These are phyloP conservation scores for Kodamaea ohmeri DNA, from an alignment of 1,139 yeast species.

Conservation along the genomic window DNA sequence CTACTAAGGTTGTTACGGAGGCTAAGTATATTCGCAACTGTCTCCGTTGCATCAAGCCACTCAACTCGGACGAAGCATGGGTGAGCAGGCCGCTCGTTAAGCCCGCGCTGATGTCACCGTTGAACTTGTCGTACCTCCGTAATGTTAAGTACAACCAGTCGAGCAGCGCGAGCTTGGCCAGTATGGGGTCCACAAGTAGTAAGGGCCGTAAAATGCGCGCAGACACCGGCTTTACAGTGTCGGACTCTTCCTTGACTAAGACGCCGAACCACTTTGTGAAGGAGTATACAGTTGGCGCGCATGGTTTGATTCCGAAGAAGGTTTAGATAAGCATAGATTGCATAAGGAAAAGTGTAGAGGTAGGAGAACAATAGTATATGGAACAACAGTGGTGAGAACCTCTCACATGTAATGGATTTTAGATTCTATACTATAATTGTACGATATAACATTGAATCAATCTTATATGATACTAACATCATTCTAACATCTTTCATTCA, in stretches of 20 bases:
- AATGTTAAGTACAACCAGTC: constrained; percentile 21
- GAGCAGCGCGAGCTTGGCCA: constrained; percentile 21
- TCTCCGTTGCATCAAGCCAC: constrained; percentile 55
- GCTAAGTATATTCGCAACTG: constrained; percentile 52
- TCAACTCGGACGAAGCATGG: constrained; percentile 55
- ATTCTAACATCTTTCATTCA: neutral
- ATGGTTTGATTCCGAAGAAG: constrained; percentile 38
- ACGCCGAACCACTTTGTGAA: constrained; percentile 39
- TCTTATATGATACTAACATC: no score
- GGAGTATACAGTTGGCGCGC: constrained; percentile 42
- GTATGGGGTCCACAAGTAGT: constrained; percentile 16
- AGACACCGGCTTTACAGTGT: constrained; percentile 18
- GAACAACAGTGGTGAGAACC: no score
- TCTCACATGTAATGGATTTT: no score
- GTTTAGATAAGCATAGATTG: neutral
- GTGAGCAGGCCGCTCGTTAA: constrained; percentile 47
- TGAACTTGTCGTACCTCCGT: constrained; percentile 25
- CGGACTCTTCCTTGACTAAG: constrained; percentile 31
- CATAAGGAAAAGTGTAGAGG: neutral
- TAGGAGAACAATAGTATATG: no score
- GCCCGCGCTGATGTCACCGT: constrained; percentile 39
- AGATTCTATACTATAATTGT: no score
- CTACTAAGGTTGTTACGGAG: constrained; percentile 36
- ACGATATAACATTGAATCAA: no score
- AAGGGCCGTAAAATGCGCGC: constrained; percentile 8